Base-by-base conservation (phyloP, 345 rosid genomes). In the Salix caprea region DNA sequence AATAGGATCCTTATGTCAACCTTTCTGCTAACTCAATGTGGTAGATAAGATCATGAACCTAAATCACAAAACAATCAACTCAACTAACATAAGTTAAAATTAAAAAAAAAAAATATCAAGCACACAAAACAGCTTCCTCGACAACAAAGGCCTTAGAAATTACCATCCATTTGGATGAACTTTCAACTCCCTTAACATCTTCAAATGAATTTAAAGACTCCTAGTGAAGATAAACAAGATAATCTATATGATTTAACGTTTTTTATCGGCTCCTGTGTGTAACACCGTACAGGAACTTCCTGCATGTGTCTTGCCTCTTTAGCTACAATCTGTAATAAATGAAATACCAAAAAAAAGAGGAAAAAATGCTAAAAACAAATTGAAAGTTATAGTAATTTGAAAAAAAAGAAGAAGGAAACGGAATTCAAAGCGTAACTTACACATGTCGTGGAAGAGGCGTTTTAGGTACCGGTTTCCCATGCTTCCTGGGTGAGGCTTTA, bases 171-270 rank as follows among this genome's bases (percentile, higher is more conserved):
- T 92, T 94, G 24, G 95, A 92, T 30, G 81, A 82, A 80, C 91
- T 85, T 82, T 87, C 79, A 44, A 88, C 88, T 16, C 97, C 99
- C 75, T 82, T 93, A 73, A 90, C 86, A 71, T 95, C 93, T 74
- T 90, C 97, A 42, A 82, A 82, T 12, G 88, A 83, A 86, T 82
- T 88, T 78, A 87, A 76, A 28, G 96, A 90, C 30, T 94, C 87
- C 83, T 95, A 97, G 69, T 88, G 96, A 76, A 95, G 94, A 80
- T 93, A 95, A 62, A 95, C 89, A 79, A 93, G 94, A 86, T 87
- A 28, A 26, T 32, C 78, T 79, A 52, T 78, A 90, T 8, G 81
- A 58, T 42, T 81, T 86, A 48, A 80, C 56, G 79, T 68, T 46
- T 79, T 87, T 0, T 91, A 90, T 66, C 78, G 89, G 78, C 71